phyloP scores from a whole-genome alignment of 2,329 filamentous ascomycete genomes.

The Pseudohalonectria lignicola region DNA sequence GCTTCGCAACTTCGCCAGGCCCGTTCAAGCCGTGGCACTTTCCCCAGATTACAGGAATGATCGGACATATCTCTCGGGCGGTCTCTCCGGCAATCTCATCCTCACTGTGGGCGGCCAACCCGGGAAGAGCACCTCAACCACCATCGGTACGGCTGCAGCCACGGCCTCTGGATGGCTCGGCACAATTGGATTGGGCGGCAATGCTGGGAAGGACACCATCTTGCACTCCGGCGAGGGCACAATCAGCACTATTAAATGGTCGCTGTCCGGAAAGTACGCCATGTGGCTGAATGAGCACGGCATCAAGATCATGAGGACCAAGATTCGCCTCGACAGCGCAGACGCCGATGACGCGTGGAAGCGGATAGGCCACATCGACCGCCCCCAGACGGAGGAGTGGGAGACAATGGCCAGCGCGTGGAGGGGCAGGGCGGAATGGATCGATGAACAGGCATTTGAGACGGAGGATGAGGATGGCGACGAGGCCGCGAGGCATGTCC shows the following conservation, averaged over 20 bases:
- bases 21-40: conserved; percentile 84
- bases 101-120: conserved; percentile 71
- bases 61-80: conserved; percentile 80
- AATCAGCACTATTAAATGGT: conserved; percentile 92
- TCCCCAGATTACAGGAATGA: conserved; percentile 92
- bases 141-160: conserved; percentile 69
- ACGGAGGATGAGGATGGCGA: conserved; percentile 45
- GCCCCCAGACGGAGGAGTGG: conserved; percentile 79
- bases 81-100: conserved; percentile 76
- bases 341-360: conserved; percentile 87
- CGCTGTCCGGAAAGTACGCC: conserved; percentile 80
- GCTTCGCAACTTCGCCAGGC: conserved; percentile 84
- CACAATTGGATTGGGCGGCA: conserved; percentile 68
- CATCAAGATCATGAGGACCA: conserved; percentile 94
- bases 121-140: conserved; percentile 80
- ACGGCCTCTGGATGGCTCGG: conserved; percentile 86
- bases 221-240: conserved; percentile 86
- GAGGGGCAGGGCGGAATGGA: conserved; percentile 89
- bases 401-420: conserved; percentile 94
- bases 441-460: conserved; percentile 74
- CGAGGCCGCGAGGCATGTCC: too few species aligned
- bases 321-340: conserved; percentile 64
- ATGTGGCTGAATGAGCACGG: conserved; percentile 95
- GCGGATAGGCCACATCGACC: conserved; percentile 81
- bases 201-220: conserved; percentile 73